Base-by-base conservation (phyloP, 2,329 filamentous ascomycete species). In the Rosellinia necatrix region DNA sequence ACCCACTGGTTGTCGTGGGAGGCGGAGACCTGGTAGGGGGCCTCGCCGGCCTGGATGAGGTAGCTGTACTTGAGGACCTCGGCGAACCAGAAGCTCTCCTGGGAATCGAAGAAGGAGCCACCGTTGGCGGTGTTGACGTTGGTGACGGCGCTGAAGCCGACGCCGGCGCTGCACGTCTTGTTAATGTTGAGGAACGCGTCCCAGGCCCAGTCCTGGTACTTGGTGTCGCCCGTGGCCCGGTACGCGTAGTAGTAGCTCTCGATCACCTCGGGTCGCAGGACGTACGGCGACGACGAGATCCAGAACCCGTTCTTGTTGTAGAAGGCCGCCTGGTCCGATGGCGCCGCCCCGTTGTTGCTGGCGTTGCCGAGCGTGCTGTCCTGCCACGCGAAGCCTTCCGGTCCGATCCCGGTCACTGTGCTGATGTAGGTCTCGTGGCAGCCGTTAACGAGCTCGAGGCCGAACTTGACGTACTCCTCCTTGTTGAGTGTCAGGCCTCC, bases 181-280 rank as follows among this genome's bases (percentile, higher is more conserved):
- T 86, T 87, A 68, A 96, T 88, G 22, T 80, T 80, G 30, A 81
- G 68, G 72, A 93, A 94, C 0, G 85, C 90, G 35, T 88, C 83
- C 90, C 90, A 96, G 4, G 88, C 88, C 87, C 89, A 92, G 57
- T 93, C 87, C 70, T 90, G 88, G 72, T 92, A 96, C 74, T 85
- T 88, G 27, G 75, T 63, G 58, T 93, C 81, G 3, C 88, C 87
- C 0, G 91, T 96, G 0, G 88, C 83, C 47, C 91, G 85, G 76
- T 90, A 96, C 2, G 91, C 90, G 72, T 96, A 94, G 79, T 96
- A 96, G 71, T 87, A 87, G 63, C 85, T 89, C 75, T 96, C 91
- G 29, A 96, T 81, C 3, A 92, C 90, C 73, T 96, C 91, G 0
- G 91, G 88, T 0, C 91, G 83, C 25, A 96, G 81, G 7, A 87